phyloP scores from a whole-genome alignment of 495 filamentous ascomycete species.

The Trichoderma asperelloides region DNA sequence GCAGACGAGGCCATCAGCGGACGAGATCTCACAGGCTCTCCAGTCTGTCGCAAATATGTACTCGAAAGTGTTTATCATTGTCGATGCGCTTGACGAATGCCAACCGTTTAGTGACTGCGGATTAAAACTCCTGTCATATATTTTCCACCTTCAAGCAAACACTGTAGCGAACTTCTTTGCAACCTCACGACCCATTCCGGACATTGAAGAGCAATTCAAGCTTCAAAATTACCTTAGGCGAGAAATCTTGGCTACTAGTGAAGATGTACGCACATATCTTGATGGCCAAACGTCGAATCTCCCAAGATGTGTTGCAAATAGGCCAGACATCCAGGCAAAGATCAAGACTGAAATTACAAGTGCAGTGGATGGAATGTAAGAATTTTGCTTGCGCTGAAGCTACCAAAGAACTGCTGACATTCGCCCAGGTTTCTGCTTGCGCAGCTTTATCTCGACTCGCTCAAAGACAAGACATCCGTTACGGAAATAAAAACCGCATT shows the following conservation, averaged over 20 bases:
- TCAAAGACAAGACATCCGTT: conserved; percentile 26
- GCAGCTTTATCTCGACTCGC: conserved; percentile 37
- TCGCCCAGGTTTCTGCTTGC: conserved; percentile 44
- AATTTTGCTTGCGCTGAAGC: background rate
- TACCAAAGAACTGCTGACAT: background rate
- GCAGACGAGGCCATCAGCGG: conserved; percentile 19
- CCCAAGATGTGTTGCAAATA: background rate
- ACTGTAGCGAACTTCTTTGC: conserved; percentile 24
- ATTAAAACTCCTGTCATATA: conserved; percentile 8
- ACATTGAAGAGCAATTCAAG: conserved; percentile 16
- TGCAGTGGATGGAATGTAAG: background rate
- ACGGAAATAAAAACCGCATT: conserved; percentile 28
- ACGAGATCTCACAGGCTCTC: conserved; percentile 16
- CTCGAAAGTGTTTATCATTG: conserved; percentile 29
- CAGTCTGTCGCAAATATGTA: conserved; percentile 15
- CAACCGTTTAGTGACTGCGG: conserved; percentile 1
- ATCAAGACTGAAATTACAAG: background rate
- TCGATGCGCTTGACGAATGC: conserved; percentile 43
- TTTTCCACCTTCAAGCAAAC: conserved; percentile 22
- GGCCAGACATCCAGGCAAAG: background rate
- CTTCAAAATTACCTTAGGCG: conserved; percentile 9
- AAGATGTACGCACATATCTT: conserved; percentile 23
- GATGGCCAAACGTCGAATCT: background rate
- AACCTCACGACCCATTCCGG: conserved; percentile 31
- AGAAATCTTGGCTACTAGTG: conserved; percentile 25